Percentiles rank a stretch among this genome's conserved stretches.
Evolutionary conservation across 306 rosid genomes (phyloP).

Genomic region (Prunus kanzakura): DNA sequence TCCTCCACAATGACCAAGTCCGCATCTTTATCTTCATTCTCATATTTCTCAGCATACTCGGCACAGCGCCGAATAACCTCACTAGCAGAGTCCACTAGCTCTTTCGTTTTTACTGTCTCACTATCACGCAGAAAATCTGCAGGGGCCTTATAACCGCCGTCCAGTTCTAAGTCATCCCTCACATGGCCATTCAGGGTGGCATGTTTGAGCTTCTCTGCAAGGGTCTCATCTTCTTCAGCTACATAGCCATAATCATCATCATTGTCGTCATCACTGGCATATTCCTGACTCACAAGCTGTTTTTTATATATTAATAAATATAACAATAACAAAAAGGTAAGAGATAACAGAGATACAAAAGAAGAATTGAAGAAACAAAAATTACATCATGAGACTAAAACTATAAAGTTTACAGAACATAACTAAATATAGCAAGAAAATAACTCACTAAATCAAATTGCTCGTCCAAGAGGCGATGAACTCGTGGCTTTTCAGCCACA

Average conservation of each 20-base stretch:
- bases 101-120: slow-evolving; percentile 30
- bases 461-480: slow-evolving; percentile 66
- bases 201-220: slow-evolving; percentile 63
- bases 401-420: neutral
- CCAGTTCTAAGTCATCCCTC: slow-evolving; percentile 47
- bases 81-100: slow-evolving; percentile 48
- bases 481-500: slow-evolving; percentile 50
- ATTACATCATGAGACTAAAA: neutral
- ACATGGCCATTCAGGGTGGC: slow-evolving; percentile 34
- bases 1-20: slow-evolving; percentile 53
- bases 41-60: slow-evolving; percentile 79
- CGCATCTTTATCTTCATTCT: slow-evolving; percentile 51
- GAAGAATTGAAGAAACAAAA: neutral
- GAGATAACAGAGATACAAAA: slow-evolving; percentile 15
- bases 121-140: slow-evolving; percentile 55
- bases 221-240: slow-evolving; percentile 59
- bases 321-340: neutral
- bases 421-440: neutral
- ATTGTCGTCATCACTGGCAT: slow-evolving; percentile 37
- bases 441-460: slow-evolving; percentile 79
- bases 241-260: slow-evolving; percentile 33
- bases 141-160: slow-evolving; percentile 61
- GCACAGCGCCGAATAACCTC: slow-evolving; percentile 65
- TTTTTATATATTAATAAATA: slow-evolving; percentile 7
- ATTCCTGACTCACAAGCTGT: slow-evolving; percentile 65